Evolutionary conservation across 306 rosid species (phyloP).

Genomic region (Quillaja saponaria): DNA sequence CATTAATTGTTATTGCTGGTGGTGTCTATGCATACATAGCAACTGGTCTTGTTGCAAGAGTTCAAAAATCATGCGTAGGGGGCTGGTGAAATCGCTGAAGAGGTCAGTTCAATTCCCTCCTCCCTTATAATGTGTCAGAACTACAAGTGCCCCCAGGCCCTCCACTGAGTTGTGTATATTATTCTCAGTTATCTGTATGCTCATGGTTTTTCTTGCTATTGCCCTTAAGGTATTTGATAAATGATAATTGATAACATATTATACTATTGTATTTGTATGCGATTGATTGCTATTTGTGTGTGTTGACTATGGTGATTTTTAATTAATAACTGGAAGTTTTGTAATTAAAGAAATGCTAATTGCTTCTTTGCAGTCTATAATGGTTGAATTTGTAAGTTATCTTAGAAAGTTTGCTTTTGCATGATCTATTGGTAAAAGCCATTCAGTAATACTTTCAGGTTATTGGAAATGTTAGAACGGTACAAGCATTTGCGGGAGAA

Average conservation of each 20-base stretch:
- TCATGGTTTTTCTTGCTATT: too few relatives aligned
- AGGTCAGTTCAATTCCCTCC: slow-evolving; percentile 47
- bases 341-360: not conserved
- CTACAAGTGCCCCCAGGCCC: too few relatives aligned
- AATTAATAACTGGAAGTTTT: too few relatives aligned
- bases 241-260: too few relatives aligned
- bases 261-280: too few relatives aligned
- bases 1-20: slow-evolving; percentile 91
- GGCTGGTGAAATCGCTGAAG: slow-evolving; percentile 98
- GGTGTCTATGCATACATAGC: slow-evolving; percentile 85
- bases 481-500: slow-evolving; percentile 97
- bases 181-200: not conserved
- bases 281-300: too few relatives aligned
- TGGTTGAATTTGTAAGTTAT: too few relatives aligned
- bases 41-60: slow-evolving; percentile 75
- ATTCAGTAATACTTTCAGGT: slow-evolving; percentile 47
- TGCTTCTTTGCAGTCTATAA: not conserved
- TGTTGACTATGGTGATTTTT: too few relatives aligned
- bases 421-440: not conserved
- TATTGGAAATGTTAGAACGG: slow-evolving; percentile 89
- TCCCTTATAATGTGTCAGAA: too few relatives aligned
- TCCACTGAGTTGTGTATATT: not conserved
- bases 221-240: too few relatives aligned
- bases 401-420: not conserved
- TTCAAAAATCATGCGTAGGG: slow-evolving; percentile 75